A percentile compares a stretch with the other conserved stretches of the same genome.
phyloP scores from a whole-genome alignment of 768 basidiomycete species.

The Omphalotus guepiniiformis region DNA sequence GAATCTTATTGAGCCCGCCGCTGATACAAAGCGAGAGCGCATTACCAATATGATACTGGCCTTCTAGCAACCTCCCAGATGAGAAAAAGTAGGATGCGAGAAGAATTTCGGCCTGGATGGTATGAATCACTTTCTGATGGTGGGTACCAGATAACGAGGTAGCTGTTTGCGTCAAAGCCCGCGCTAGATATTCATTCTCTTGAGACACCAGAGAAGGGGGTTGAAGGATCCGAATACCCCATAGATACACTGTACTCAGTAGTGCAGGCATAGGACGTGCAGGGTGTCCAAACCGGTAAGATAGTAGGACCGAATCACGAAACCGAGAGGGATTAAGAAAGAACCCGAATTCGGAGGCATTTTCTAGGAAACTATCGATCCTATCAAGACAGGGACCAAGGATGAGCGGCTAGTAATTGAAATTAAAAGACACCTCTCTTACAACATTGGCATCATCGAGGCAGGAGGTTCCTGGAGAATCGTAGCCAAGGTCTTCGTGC shows the following conservation, averaged over 20 bases:
- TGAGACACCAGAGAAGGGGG: conserved; percentile 20
- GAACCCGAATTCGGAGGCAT: conserved; percentile 49
- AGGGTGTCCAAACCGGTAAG: conserved; percentile 27
- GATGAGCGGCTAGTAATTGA: too few species aligned
- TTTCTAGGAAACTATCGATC: conserved; percentile 38
- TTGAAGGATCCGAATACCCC: conserved; percentile 28
- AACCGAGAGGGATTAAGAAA: conserved; percentile 53
- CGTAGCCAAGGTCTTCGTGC: background rate
- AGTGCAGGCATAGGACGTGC: conserved; percentile 36
- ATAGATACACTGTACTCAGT: conserved; percentile 35
- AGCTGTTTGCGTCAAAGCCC: conserved; percentile 33
- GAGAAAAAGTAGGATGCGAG: conserved; percentile 53
- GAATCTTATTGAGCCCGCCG: conserved; percentile 35
- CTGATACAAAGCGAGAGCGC: conserved; percentile 31
- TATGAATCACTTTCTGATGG: conserved; percentile 38
- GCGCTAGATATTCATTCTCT: conserved; percentile 33
- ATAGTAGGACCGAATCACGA: conserved; percentile 28
- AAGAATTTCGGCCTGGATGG: conserved; percentile 52
- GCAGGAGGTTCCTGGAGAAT: conserved; percentile 24
- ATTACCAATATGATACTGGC: conserved; percentile 35
- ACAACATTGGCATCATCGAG: conserved; percentile 28
- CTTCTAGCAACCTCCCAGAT: conserved; percentile 44
- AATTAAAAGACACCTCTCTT: too few species aligned
- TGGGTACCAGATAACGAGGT: conserved; percentile 36
- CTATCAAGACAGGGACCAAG: too few species aligned